Conservation (phyloP, 257 asterid species). For the Capsicum pubescens region DNA sequence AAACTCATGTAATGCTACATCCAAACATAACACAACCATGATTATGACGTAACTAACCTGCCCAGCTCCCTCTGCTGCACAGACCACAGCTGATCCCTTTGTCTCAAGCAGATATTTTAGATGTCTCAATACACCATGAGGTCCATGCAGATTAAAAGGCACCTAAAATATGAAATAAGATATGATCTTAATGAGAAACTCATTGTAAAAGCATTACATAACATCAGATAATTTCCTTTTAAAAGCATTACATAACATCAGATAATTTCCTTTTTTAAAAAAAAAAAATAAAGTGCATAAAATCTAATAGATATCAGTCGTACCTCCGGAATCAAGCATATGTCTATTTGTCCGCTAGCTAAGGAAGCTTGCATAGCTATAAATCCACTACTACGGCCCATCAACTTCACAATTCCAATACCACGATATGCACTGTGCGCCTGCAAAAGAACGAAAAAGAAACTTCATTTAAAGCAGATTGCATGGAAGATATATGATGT, state of each 20-base stretch:
- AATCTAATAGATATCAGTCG: not conserved
- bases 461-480: conserved; percentile 18
- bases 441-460: conserved; percentile 47
- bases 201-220: not conserved
- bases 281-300: too few species aligned
- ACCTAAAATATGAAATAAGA: conserved; percentile 54
- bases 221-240: not conserved
- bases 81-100: conserved; percentile 94
- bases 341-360: conserved; percentile 96
- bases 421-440: conserved; percentile 99
- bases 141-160: conserved; percentile 83
- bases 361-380: conserved; percentile 99
- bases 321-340: conserved; percentile 98
- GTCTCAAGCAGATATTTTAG: conserved; percentile 80
- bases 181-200: conserved; percentile 24
- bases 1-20: not conserved
- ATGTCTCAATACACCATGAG: conserved; percentile 86
- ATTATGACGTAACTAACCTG: conserved; percentile 59
- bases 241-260: not conserved
- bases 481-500: conserved; percentile 24
- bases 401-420: conserved; percentile 90
- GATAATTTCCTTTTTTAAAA: too few species aligned
- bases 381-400: conserved; percentile 97
- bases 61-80: conserved; percentile 99
- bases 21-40: conserved; percentile 1